Evolutionary conservation across 2,329 filamentous ascomycete genomes (phyloP).

Genomic region (Cucurbitaria berberidis): DNA sequence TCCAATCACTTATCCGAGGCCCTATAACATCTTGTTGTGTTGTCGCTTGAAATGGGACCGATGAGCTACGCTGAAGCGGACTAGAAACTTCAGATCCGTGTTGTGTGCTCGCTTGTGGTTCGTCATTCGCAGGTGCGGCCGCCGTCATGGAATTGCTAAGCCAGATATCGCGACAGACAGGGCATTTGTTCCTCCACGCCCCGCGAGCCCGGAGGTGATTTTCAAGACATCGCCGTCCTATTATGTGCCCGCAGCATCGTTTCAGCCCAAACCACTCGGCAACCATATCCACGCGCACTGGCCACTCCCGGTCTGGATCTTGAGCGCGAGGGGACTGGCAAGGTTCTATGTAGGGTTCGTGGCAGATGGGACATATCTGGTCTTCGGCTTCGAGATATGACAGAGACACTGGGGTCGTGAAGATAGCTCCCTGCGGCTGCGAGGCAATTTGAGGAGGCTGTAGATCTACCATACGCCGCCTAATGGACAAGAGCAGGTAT

Average conservation of each 20-base stretch:
- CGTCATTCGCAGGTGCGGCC: not conserved
- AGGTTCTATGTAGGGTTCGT: slow-evolving; percentile 1
- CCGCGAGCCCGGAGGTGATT: slow-evolving; percentile 5
- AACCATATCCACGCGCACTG: slow-evolving; percentile 8
- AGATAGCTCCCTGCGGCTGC: not conserved
- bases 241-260: slow-evolving; percentile 9
- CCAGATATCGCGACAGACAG: slow-evolving; percentile 12
- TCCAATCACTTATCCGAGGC: not conserved
- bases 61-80: not conserved
- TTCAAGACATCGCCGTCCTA: slow-evolving; percentile 8
- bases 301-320: not conserved
- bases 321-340: not conserved
- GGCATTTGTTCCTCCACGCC: slow-evolving; percentile 13
- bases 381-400: not conserved
- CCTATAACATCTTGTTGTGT: not conserved
- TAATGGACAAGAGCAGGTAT: not conserved
- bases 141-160: not conserved
- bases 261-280: slow-evolving; percentile 2
- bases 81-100: not conserved
- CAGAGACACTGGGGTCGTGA: not conserved
- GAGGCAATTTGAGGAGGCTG: not conserved
- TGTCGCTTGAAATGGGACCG: not conserved
- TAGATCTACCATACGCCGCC: not conserved
- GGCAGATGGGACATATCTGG: slow-evolving; percentile 6
- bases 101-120: not conserved